Evolutionary conservation across 805 yeast species (phyloP).

Genomic region (Metschnikowia reukaufii): DNA sequence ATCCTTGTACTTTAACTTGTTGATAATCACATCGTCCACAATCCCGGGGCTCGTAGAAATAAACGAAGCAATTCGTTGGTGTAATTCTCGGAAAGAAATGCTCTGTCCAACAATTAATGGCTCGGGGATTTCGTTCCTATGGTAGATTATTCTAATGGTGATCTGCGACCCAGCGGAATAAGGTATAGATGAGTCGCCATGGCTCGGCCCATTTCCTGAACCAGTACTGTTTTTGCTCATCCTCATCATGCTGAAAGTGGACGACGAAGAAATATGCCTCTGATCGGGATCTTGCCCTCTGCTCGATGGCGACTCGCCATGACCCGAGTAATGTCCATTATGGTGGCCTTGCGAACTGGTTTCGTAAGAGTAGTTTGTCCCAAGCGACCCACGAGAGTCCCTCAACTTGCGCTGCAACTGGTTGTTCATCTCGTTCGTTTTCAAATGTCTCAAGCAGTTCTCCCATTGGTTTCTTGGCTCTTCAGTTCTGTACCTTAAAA

Average conservation of each 20-base stretch:
- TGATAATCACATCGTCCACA: conserved; percentile 49
- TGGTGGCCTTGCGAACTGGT: conserved; percentile 3
- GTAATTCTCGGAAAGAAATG: conserved; percentile 50
- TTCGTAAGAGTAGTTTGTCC: conserved; percentile 31
- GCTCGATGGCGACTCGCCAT: conserved; percentile 8
- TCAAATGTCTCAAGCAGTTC: conserved; percentile 53
- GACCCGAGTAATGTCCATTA: conserved; percentile 4
- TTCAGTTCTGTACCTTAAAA: conserved; percentile 78
- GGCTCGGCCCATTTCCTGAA: conserved; percentile 15
- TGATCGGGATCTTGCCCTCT: conserved; percentile 27
- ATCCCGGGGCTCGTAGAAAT: conserved; percentile 52
- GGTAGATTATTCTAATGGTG: conserved; percentile 33
- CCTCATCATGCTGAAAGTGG: conserved; percentile 45
- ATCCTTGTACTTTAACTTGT: conserved; percentile 76
- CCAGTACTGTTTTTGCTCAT: conserved; percentile 25
- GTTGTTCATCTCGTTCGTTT: conserved; percentile 40
- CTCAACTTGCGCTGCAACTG: conserved; percentile 38
- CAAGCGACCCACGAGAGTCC: conserved; percentile 33
- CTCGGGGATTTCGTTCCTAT: conserved; percentile 31
- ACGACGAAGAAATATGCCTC: conserved; percentile 43
- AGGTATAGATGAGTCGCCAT: conserved; percentile 9
- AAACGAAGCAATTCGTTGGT: conserved; percentile 57
- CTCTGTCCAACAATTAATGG: conserved; percentile 28
- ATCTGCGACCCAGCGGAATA: conserved; percentile 16
- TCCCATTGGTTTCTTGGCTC: conserved; percentile 86